These are phyloP conservation scores for Ceratobasidium sp. DNA, from an alignment of 1,284 basidiomycete species.

Conservation along the genomic window DNA sequence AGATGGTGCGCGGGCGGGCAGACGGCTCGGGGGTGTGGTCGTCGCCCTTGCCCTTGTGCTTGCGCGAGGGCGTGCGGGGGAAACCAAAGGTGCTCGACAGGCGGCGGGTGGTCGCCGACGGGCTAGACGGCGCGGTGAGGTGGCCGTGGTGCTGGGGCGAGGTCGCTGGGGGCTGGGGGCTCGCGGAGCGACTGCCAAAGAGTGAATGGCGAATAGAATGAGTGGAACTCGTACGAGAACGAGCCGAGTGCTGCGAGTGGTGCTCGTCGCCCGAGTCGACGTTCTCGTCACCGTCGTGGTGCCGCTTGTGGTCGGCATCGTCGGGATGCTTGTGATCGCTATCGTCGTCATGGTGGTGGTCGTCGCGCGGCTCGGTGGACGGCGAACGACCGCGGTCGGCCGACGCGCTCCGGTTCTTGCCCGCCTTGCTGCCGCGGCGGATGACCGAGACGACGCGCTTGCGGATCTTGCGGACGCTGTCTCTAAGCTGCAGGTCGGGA, in stretches of 20 bases:
- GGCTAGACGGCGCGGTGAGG: constrained; percentile 2
- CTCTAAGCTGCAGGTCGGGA: constrained; percentile 18
- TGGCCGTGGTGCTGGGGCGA: neutral
- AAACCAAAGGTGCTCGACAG: neutral
- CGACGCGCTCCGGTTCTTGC: constrained; percentile 16
- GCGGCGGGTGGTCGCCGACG: neutral
- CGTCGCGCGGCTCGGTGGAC: neutral
- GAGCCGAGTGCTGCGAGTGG: constrained; percentile 24
- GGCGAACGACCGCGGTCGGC: neutral
- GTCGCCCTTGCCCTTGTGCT: constrained; percentile 23
- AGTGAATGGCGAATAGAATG: neutral
- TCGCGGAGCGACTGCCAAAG: constrained; percentile 11
- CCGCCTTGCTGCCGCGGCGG: constrained; percentile 24
- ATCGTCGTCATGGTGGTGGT: neutral
- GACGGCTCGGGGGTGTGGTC: neutral
- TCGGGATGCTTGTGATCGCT: neutral
- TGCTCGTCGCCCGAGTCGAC: constrained; percentile 13
- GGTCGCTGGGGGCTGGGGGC: constrained; percentile 11
- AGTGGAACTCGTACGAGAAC: constrained; percentile 4
- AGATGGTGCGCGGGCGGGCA: neutral
- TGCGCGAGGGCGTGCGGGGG: constrained; percentile 17
- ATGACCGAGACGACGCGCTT: constrained; percentile 32
- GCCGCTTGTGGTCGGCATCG: neutral
- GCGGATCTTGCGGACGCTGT: constrained; percentile 34
- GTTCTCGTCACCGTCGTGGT: neutral